Evolutionary conservation across 768 basidiomycete species (phyloP).

Genomic region (Russula dissimulans): DNA sequence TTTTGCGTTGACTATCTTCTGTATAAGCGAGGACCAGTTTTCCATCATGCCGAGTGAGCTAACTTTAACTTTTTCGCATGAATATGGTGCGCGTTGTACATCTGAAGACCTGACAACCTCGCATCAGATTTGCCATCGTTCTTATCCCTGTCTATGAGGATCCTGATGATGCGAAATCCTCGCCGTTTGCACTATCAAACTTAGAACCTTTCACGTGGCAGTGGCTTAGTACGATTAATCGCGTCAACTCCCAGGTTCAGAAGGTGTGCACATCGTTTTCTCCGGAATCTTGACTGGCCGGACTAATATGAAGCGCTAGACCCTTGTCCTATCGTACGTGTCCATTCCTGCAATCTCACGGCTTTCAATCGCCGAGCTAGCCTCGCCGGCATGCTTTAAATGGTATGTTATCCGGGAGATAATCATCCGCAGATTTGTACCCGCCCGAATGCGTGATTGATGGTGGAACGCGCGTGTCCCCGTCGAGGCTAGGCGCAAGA

Average conservation of each 20-base stretch:
- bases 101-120: neutral
- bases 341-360: conserved; percentile 77
- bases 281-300: neutral
- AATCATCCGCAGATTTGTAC: conserved; percentile 74
- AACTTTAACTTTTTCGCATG: conserved; percentile 5
- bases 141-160: conserved; percentile 88
- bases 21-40: conserved; percentile 92
- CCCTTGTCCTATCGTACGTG: conserved; percentile 82
- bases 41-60: conserved; percentile 90
- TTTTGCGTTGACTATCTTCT: conserved; percentile 94
- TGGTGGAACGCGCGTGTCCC: neutral
- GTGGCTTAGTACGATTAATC: conserved; percentile 94
- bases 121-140: conserved; percentile 75
- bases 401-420: conserved; percentile 83
- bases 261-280: conserved; percentile 46
- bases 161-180: conserved; percentile 54
- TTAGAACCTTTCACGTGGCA: conserved; percentile 77
- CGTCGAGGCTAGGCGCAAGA: neutral
- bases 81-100: neutral
- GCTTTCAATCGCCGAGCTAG: conserved; percentile 40
- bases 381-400: conserved; percentile 64
- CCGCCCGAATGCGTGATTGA: conserved; percentile 87
- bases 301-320: conserved; percentile 39
- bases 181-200: conserved; percentile 57
- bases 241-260: conserved; percentile 93